Evolutionary conservation across 257 asterid species (phyloP).

Genomic region (Ajuga chamaepitys): DNA sequence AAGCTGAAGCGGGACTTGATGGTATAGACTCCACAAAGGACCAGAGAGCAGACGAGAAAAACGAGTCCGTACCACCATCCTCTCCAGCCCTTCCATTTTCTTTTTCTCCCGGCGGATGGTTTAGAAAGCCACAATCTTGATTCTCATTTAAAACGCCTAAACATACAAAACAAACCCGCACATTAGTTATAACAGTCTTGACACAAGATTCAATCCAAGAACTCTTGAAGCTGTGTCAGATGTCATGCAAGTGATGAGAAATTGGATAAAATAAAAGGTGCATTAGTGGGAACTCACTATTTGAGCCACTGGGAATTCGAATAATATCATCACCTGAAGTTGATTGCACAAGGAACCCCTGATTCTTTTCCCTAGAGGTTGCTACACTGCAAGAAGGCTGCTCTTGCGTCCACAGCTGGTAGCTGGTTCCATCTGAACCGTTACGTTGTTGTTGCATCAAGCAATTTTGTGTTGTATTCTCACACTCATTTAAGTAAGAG

Average conservation of each 20-base stretch:
- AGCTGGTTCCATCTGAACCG: constrained; percentile 23
- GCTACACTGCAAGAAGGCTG: constrained; percentile 31
- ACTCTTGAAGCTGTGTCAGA: constrained; percentile 73
- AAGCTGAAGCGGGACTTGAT: constrained; percentile 87
- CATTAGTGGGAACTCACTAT: constrained; percentile 23
- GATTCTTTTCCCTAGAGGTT: constrained; percentile 29
- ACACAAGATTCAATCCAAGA: constrained; percentile 20
- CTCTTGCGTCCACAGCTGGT: constrained; percentile 42
- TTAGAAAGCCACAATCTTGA: constrained; percentile 26
- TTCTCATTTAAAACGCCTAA: constrained; percentile 56
- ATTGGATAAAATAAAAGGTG: constrained; percentile 11
- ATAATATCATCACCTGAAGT: constrained; percentile 62
- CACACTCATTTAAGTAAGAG: constrained; percentile 11
- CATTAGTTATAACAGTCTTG: constrained; percentile 33
- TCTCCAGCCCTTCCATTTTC: constrained; percentile 30
- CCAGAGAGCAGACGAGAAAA: constrained; percentile 75
- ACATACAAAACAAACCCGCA: constrained; percentile 39
- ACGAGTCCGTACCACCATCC: constrained; percentile 54
- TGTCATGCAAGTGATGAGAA: constrained; percentile 31
- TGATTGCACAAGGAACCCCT: constrained; percentile 27
- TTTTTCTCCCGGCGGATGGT: constrained; percentile 39
- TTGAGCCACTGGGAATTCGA: constrained; percentile 19
- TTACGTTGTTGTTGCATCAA: constrained; percentile 26
- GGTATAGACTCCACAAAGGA: constrained; percentile 96
- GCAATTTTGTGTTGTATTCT: constrained; percentile 12